Evolutionary conservation across 805 yeast species (phyloP), one percentile per base, ranked within the genome.

Genomic region (Schwanniomyces polymorphus): DNA sequence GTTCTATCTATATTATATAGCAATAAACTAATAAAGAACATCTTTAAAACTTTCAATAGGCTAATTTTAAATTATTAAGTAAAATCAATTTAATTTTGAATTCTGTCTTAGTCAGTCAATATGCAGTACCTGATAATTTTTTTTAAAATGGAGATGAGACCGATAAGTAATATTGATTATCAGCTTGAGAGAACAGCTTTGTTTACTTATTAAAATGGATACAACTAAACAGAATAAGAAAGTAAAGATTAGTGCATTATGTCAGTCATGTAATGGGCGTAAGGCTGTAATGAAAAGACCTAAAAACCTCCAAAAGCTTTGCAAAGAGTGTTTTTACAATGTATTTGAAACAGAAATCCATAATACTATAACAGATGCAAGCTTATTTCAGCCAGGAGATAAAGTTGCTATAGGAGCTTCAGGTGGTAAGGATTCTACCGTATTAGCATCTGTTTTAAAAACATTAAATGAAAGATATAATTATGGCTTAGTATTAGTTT

Each of bases 351-450:
- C 95, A 0, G 99, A 94, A 63, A 88, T 94, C 52, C 99, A 94
- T 71, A 80, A 90, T 57, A 92, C 99, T 2, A 92, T 94, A 40
- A 72, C 76, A 11, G 72, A 79, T 29, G 85, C 86, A 45, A 73
- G 81, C 1, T 76, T 94, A 41, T 94, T 94, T 58, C 64, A 81
- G 21, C 75, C 70, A 0, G 98, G 98, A 12, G 99, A 94, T 60
- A 78, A 72, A 25, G 91, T 94, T 2, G 99, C 98, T 14, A 91
- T 94, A 21, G 99, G 99, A 14, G 99, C 99, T 0, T 89, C 97
- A 1, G 99, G 99, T 23, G 99, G 99, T 44, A 94, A 94, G 59
- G 99, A 94, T 64, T 89, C 97, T 4, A 94, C 99, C 0, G 99
- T 94, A 1, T 70, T 94, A 27, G 99, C 98, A 0, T 82, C 91